Evolutionary conservation across 2,329 filamentous ascomycete genomes (phyloP).

Genomic region (Escovopsis sp.): DNA sequence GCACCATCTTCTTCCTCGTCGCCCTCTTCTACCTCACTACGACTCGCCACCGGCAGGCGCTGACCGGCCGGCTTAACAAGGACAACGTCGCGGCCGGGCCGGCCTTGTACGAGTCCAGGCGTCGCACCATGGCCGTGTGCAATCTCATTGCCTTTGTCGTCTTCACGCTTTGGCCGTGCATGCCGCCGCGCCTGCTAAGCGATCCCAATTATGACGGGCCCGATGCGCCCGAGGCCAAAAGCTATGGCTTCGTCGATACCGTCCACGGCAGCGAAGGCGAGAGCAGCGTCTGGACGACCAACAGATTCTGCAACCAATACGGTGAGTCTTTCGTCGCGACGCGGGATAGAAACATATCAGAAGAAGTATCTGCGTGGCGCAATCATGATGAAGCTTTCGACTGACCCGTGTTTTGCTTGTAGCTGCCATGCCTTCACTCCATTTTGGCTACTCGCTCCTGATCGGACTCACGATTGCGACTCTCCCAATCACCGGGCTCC

Average conservation of each 20-base stretch:
- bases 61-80: constrained; percentile 11
- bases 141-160: constrained; percentile 46
- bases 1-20: constrained; percentile 52
- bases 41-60: constrained; percentile 34
- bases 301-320: constrained; percentile 61
- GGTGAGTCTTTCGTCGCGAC: constrained; percentile 26
- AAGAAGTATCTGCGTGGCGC: not conserved
- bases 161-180: constrained; percentile 50
- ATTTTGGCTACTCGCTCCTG: constrained; percentile 62
- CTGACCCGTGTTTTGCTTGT: not conserved
- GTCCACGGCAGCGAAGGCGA: constrained; percentile 35
- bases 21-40: constrained; percentile 58
- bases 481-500: constrained; percentile 44
- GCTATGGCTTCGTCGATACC: constrained; percentile 46
- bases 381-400: not conserved
- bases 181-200: constrained; percentile 47
- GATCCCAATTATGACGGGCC: constrained; percentile 38
- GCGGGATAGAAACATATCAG: not conserved
- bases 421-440: constrained; percentile 62
- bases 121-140: constrained; percentile 46
- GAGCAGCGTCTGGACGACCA: constrained; percentile 53
- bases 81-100: constrained; percentile 25
- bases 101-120: constrained; percentile 37
- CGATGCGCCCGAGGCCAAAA: constrained; percentile 42
- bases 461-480: constrained; percentile 56